These are phyloP conservation scores for Pestalotiopsis sp. DNA, from an alignment of 2,329 filamentous ascomycete genomes.

Conservation along the genomic window DNA sequence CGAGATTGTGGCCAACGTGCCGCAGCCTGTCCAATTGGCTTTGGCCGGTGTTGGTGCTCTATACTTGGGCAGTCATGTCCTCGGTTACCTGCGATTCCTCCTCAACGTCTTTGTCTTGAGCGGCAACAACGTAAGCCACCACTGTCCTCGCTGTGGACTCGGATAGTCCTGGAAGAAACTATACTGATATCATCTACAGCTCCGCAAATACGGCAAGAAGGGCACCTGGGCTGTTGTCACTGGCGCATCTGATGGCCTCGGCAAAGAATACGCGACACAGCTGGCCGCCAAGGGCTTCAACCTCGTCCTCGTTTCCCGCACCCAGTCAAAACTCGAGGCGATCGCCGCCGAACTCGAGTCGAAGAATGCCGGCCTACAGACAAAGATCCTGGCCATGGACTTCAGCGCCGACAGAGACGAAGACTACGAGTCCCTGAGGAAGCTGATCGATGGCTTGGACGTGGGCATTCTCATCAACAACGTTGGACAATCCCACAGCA, in stretches of 20 bases:
- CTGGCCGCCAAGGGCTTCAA: conserved; percentile 93
- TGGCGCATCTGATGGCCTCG: conserved; percentile 93
- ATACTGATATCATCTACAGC: conserved; percentile 49
- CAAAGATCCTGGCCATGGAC: conserved; percentile 88
- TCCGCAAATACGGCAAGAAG: conserved; percentile 86
- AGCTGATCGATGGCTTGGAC: conserved; percentile 73
- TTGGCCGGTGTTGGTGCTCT: conserved; percentile 61
- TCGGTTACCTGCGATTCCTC: conserved; percentile 63
- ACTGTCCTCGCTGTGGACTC: no score
- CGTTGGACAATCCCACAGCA: conserved; percentile 90
- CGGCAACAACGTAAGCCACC: conserved; percentile 62
- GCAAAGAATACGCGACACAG: conserved; percentile 93
- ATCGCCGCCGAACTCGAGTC: conserved; percentile 75
- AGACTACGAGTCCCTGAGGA: conserved; percentile 77
- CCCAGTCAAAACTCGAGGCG: conserved; percentile 83
- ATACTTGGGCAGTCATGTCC: conserved; percentile 56
- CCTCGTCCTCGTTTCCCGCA: conserved; percentile 91
- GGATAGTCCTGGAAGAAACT: no score
- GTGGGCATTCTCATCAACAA: conserved; percentile 94
- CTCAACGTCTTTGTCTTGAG: conserved; percentile 70
- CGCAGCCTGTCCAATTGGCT: conserved; percentile 46
- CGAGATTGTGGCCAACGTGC: conserved; percentile 40
- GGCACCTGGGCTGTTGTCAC: conserved; percentile 95
- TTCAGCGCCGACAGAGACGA: conserved; percentile 77
- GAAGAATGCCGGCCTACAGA: conserved; percentile 70